These are phyloP conservation scores for Rubia yunnanensis DNA, from an alignment of 257 asterid species.

Conservation along the genomic window DNA sequence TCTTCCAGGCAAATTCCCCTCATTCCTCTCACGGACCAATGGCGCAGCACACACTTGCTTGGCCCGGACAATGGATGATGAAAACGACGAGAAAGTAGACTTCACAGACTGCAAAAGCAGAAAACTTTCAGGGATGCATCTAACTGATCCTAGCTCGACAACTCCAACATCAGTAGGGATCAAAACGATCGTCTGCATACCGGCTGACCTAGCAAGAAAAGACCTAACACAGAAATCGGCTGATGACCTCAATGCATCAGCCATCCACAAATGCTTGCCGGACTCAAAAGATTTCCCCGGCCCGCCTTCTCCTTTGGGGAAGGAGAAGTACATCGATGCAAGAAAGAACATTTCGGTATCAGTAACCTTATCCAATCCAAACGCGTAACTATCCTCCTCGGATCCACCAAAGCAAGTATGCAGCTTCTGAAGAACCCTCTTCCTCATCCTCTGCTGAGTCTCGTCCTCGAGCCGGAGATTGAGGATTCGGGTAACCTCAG, in stretches of 20 bases:
- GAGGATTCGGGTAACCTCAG: conserved; percentile 41
- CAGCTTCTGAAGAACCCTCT: conserved; percentile 69
- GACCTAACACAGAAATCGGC: conserved; percentile 72
- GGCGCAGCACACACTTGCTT: conserved; percentile 37
- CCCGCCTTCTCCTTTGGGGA: conserved; percentile 79
- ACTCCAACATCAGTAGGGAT: conserved; percentile 86
- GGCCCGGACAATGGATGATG: conserved; percentile 26
- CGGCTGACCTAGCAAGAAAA: conserved; percentile 72
- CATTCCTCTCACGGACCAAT: conserved; percentile 25
- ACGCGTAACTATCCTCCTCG: conserved; percentile 74
- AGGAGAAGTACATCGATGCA: conserved; percentile 91
- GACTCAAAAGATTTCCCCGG: conserved; percentile 75
- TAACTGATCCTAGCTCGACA: conserved; percentile 84
- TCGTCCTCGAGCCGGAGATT: conserved; percentile 58
- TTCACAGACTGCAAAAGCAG: conserved; percentile 46
- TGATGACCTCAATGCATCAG: conserved; percentile 39
- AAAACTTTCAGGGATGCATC: conserved; percentile 52
- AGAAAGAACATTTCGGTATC: conserved; percentile 96
- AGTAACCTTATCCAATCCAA: conserved; percentile 86
- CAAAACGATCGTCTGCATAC: conserved; percentile 76
- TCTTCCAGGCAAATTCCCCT: conserved; percentile 16
- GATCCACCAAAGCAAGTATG: conserved; percentile 71
- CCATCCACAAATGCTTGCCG: conserved; percentile 59
- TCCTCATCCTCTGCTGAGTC: conserved; percentile 80
- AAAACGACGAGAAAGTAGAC: conserved; percentile 51